A percentile compares a stretch with the other conserved stretches of the same genome.
phyloP scores from a whole-genome alignment of 1,284 basidiomycete species.

The Ceratobasidium sp. region DNA sequence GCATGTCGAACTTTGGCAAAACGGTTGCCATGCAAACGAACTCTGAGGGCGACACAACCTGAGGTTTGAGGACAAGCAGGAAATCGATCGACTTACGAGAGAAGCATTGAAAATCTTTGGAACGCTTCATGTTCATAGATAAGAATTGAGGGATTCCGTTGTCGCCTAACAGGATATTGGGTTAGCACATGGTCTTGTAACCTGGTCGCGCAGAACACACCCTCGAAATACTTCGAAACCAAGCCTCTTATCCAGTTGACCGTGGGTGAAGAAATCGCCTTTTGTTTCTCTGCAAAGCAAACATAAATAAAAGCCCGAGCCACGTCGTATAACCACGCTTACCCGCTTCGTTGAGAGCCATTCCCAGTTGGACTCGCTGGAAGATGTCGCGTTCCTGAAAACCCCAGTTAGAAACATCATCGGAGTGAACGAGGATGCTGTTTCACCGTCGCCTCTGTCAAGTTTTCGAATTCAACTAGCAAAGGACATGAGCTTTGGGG shows the following conservation, averaged over 20 bases:
- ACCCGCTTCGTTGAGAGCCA: constrained; percentile 46
- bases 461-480: constrained; percentile 37
- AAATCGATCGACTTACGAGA: constrained; percentile 8
- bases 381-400: constrained; percentile 48
- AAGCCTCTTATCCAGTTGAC: constrained; percentile 37
- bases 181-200: not conserved
- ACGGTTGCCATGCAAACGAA: constrained; percentile 30
- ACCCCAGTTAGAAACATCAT: not conserved
- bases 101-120: constrained; percentile 42
- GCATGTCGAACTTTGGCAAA: constrained; percentile 32
- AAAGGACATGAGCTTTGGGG: not conserved
- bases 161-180: constrained; percentile 7
- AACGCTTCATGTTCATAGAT: constrained; percentile 23
- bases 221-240: constrained; percentile 32
- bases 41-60: constrained; percentile 10
- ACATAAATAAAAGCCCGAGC: not conserved
- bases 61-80: not conserved
- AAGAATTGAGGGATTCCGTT: constrained; percentile 31
- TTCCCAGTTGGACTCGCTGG: constrained; percentile 48
- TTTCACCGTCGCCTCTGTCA: constrained; percentile 26
- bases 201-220: not conserved
- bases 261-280: constrained; percentile 39
- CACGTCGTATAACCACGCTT: not conserved
- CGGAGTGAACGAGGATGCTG: not conserved
- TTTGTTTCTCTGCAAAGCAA: constrained; percentile 32